Evolutionary conservation across 2,329 filamentous ascomycete species (phyloP).

Genomic region (Fusarium albosuccineum): DNA sequence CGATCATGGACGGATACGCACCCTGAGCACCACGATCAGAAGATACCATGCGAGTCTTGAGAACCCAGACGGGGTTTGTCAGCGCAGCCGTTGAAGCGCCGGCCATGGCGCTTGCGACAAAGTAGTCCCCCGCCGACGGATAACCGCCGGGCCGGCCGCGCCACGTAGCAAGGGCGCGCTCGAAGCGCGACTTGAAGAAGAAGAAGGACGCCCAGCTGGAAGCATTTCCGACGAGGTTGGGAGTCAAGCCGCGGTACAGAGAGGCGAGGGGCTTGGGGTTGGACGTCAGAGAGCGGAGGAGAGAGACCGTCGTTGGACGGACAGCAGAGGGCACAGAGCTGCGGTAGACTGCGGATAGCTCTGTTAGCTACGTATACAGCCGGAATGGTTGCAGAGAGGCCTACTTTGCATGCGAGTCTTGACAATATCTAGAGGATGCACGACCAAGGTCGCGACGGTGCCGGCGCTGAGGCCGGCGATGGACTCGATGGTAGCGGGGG

Average conservation of each 20-base stretch:
- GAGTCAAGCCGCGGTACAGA: conserved; percentile 89
- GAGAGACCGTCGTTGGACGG: conserved; percentile 62
- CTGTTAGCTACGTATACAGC: conserved; percentile 10
- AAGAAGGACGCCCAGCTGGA: conserved; percentile 95
- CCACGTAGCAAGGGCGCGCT: conserved; percentile 58
- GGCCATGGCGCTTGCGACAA: conserved; percentile 77
- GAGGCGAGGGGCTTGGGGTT: conserved; percentile 72
- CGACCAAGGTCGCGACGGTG: conserved; percentile 84
- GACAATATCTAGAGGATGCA: conserved; percentile 94
- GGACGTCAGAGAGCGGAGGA: conserved; percentile 63
- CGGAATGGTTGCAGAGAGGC: conserved; percentile 28
- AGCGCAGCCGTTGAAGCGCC: conserved; percentile 83
- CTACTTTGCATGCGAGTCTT: conserved; percentile 95
- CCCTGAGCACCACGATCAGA: conserved; percentile 80
- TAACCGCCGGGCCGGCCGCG: conserved; percentile 22
- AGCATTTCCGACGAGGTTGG: conserved; percentile 92
- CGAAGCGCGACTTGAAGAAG: conserved; percentile 74
- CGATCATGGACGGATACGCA: conserved; percentile 83
- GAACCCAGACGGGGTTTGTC: conserved; percentile 97
- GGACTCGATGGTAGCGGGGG: conserved; percentile 86
- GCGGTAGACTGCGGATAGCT: conserved; percentile 61
- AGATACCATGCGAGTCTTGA: conserved; percentile 97
- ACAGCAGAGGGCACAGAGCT: conserved; percentile 55
- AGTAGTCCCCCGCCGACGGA: conserved; percentile 76
- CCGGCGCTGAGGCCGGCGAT: conserved; percentile 92